Base-by-base conservation (phyloP, 805 yeast genomes). In the Kodamaea laetipori region DNA sequence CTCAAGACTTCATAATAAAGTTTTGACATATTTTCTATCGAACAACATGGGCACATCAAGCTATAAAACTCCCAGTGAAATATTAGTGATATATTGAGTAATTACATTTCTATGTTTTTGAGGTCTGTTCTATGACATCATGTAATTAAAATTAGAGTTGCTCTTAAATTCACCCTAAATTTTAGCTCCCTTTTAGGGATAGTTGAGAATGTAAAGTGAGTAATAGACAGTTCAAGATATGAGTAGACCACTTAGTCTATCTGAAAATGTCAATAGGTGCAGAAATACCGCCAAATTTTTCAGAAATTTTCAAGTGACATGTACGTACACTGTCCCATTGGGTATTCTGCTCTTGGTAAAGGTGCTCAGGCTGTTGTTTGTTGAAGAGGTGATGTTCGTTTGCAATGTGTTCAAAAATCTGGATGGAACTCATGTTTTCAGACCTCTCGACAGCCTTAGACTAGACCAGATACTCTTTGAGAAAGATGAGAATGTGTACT, bases 211-310 rank as follows among this genome's bases (percentile, higher is more conserved):
- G 4, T n/a, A 15, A 30, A 15, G 13, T 7, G 19, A 30, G n/a
- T 26, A 7, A 30, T 6, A 16, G n/a, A n/a, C n/a, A n/a, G n/a
- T n/a, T n/a, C 11, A 6, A 8, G 19, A 30, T 7, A 30, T 30
- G 34, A 30, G 19, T 7, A 30, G 74, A 19, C 60, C 60, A 0
- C 56, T 69, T 41, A 59, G 70, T 31, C 41, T 50, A 0, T 51
- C 51, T 11, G 75, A 69, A 43, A 60, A 66, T 52, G 64, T 62
- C 50, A 63, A 63, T 43, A 55, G 74, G 19, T 60, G 58, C 36
- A 50, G 75, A 43, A 61, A 64, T 4, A 57, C 54, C 12, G 48
- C 41, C 30, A 54, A 55, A 10, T 61, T 52, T 49, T 69, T 58
- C 43, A 47, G 56, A 10, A 65, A 60, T 45, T 69, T 69, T 46